Evolutionary conservation across 768 basidiomycete genomes (phyloP).

Genomic region (Lentinula boryana): DNA sequence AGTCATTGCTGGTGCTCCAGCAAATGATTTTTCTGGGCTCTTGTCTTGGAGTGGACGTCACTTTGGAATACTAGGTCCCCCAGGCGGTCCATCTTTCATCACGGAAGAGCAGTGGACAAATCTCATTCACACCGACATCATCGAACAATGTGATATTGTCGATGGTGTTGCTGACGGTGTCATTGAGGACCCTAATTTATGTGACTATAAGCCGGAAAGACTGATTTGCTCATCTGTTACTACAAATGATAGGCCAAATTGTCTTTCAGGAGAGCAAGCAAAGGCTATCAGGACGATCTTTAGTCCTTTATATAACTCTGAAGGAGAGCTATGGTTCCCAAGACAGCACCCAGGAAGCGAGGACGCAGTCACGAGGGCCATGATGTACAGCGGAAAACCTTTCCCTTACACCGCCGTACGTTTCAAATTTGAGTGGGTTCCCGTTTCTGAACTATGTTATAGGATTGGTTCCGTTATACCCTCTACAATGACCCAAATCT

Average conservation of each 20-base stretch:
- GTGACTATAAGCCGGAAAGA: slow-evolving; percentile 13
- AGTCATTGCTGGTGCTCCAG: slow-evolving; percentile 17
- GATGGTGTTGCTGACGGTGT: slow-evolving; percentile 18
- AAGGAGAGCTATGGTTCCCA: slow-evolving; percentile 9
- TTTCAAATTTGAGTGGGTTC: background rate
- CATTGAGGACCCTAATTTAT: slow-evolving; percentile 15
- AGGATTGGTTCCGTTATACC: slow-evolving; percentile 7
- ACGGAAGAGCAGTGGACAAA: slow-evolving; percentile 9
- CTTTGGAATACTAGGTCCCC: background rate
- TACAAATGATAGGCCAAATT: background rate
- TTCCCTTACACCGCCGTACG: slow-evolving; percentile 3
- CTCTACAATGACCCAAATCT: slow-evolving; percentile 3
- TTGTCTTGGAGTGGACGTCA: slow-evolving; percentile 1
- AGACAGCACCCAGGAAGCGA: slow-evolving; percentile 13
- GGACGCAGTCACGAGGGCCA: background rate
- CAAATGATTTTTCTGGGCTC: slow-evolving; percentile 4
- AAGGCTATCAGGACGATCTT: slow-evolving; percentile 10
- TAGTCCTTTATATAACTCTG: slow-evolving; percentile 7
- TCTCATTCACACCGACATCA: slow-evolving; percentile 13
- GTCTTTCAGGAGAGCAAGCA: slow-evolving; percentile 12
- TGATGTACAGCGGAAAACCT: slow-evolving; percentile 3
- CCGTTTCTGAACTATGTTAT: background rate
- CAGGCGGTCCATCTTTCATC: slow-evolving; percentile 9
- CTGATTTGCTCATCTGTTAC: slow-evolving; percentile 9
- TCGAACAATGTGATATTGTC: slow-evolving; percentile 16